Evolutionary conservation across 345 rosid species (phyloP), one percentile per base, ranked within the genome.

Genomic region (Populus pruinosa): DNA sequence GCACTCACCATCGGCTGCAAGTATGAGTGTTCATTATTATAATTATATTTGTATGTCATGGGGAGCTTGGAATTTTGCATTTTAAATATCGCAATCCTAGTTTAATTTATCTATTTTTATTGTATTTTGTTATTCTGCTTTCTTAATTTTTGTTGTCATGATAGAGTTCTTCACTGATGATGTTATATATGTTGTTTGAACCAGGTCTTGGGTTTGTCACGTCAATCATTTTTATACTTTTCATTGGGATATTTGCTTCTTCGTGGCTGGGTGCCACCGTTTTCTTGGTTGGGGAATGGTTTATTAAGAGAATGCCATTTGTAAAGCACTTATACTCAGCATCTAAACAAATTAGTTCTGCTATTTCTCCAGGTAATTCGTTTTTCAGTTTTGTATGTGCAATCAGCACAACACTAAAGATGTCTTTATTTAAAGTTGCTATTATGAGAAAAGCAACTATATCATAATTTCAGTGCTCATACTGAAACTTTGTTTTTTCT

Each of bases 131-230:
- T 23, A 18, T 43, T 74, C 61, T 36, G 7, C 38, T 79, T 62
- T 20, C 21, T 17, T 16, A 12, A 64, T 67, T 50, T 38, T 67
- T 20, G 29, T 53, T 29, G 38, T 49, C 23, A 17, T 67, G 43
- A 12, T 73, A 14, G 25, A 2, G 29, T 74, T 41, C 27, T 6
- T 71, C 8, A 23, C 70, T 73, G 67, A 62, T 43, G 20, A 47
- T 44, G 36, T 33, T n/a, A 69, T n/a, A 7, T 69, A 56, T 79
- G 18, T 59, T 78, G 39, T 85, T 39, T 81, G 72, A 41, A 75
- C 74, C 91, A 93, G 96, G 96, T 69, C 94, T 93, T 73, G 98
- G 96, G 55, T 93, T 93, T 77, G 74, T 93, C 69, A 93, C 96
- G 50, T 93, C 94, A 56, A 79, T 93, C 71, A 84, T 88, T 50